A percentile compares a stretch with the other conserved stretches of the same genome.
Evolutionary conservation across 345 rosid genomes (phyloP).

Genomic region (Salix viminalis): DNA sequence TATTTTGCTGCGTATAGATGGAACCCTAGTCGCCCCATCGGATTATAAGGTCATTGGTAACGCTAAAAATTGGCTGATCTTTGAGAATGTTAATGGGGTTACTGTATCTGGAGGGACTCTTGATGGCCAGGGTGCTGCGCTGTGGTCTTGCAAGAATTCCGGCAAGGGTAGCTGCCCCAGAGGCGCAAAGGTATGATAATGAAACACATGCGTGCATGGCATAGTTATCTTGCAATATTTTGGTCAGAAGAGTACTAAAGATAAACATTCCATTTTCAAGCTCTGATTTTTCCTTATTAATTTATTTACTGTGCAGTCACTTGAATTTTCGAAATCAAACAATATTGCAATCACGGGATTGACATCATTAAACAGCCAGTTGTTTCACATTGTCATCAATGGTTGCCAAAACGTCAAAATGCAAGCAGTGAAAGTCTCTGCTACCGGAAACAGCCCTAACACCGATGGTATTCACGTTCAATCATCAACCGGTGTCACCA

Average conservation of each 20-base stretch:
- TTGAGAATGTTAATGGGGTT: conserved; percentile 40
- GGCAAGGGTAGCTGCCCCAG: conserved; percentile 43
- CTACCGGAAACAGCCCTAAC: conserved; percentile 63
- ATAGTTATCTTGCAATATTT: too few species aligned
- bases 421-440: conserved; percentile 42
- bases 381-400: conserved; percentile 55
- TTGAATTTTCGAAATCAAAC: conserved; percentile 45
- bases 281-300: not conserved
- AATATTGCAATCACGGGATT: conserved; percentile 50
- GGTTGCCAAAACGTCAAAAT: conserved; percentile 48
- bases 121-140: conserved; percentile 50
- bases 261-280: too few species aligned
- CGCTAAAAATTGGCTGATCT: conserved; percentile 52
- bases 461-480: conserved; percentile 77
- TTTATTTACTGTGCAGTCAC: conserved; percentile 35
- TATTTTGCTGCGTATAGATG: conserved; percentile 36
- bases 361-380: conserved; percentile 62
- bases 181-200: conserved; percentile 51
- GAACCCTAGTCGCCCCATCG: conserved; percentile 55
- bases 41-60: conserved; percentile 43
- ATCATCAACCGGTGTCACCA: conserved; percentile 44
- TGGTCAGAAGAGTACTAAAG: not conserved
- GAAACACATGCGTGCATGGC: not conserved
- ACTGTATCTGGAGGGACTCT: conserved; percentile 42
- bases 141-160: conserved; percentile 55